Evolutionary conservation across 2,329 filamentous ascomycete genomes (phyloP), one percentile per base, ranked within the genome.

Genomic region (Hymenotorrendiella dingleyae): DNA sequence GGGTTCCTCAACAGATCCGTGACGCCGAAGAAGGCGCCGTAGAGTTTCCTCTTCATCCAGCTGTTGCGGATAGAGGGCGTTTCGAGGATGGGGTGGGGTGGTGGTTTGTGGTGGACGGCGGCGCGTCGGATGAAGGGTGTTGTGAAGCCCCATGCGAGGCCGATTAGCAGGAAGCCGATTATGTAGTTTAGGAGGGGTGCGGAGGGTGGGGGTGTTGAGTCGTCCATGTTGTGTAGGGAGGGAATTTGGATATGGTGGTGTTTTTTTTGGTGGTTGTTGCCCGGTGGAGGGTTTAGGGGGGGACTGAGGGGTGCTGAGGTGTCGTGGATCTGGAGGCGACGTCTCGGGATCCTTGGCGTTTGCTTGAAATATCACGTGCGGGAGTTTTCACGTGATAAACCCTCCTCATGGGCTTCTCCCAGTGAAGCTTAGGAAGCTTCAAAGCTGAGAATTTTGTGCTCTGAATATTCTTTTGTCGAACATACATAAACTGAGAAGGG

Each of bases 111-210:
- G 48, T 81, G 74, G 36, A 84, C 75, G 2, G 91, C 90, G 8
- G 91, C 91, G 49, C 79, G 78, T 19, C 90, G 83, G 72, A 97
- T 94, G 69, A 97, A 96, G 42, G 84, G 83, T 16, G 88, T 94
- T 1, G 88, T 95, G 55, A 94, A 80, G 39, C 90, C 91, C 91
- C 91, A 97, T 54, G 88, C 90, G 19, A 93, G 70, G 40, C 90
- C 89, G 53, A 97, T 90, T 46, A 95, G 79, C 41, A 96, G 74
- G 71, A 96, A 96, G 54, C 86, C 87, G 46, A 91, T 72, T 50
- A 93, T 73, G 72, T 93, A 95, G 68, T 89, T 90, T 68, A 94
- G 73, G 51, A 80, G 34, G 14, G 53, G 44, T 38, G 14, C 36
- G 19, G 28, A 21, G 7, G 11, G 19, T 6, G 16, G 5, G 17